Conservation (phyloP, 306 rosid species). For the Senna siamea region DNA sequence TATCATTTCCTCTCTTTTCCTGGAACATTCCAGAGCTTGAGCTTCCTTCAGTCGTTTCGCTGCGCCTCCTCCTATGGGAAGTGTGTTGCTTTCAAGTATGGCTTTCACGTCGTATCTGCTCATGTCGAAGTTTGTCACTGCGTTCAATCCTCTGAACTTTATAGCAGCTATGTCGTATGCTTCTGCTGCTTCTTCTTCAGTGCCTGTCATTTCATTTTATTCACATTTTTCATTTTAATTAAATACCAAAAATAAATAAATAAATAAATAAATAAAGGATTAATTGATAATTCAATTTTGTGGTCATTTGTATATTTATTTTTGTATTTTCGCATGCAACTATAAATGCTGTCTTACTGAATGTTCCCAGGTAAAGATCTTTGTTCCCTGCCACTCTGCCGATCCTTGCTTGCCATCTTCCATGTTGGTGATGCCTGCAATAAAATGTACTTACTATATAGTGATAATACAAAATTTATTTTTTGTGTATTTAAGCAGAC, state of each 20-base stretch:
- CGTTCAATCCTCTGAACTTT: constrained; percentile 90
- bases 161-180: constrained; percentile 98
- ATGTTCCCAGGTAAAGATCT: constrained; percentile 97
- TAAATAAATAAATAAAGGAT: too few relatives aligned
- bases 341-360: constrained; percentile 60
- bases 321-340: neutral
- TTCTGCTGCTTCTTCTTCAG: constrained; percentile 99
- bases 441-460: too few relatives aligned
- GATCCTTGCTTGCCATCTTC: constrained; percentile 99
- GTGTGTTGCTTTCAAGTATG: constrained; percentile 85
- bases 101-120: constrained; percentile 91
- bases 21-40: constrained; percentile 81
- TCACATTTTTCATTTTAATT: too few relatives aligned
- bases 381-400: constrained; percentile 99
- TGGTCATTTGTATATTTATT: too few relatives aligned
- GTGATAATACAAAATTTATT: too few relatives aligned
- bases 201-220: constrained; percentile 53
- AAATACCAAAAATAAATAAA: too few relatives aligned
- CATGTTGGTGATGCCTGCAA: constrained; percentile 96
- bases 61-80: constrained; percentile 95
- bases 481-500: too few relatives aligned
- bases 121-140: constrained; percentile 97
- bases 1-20: constrained; percentile 83
- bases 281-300: too few relatives aligned
- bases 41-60: constrained; percentile 93